phyloP scores from a whole-genome alignment of 2,329 filamentous ascomycete genomes.

The Akanthomyces uredinophilus region DNA sequence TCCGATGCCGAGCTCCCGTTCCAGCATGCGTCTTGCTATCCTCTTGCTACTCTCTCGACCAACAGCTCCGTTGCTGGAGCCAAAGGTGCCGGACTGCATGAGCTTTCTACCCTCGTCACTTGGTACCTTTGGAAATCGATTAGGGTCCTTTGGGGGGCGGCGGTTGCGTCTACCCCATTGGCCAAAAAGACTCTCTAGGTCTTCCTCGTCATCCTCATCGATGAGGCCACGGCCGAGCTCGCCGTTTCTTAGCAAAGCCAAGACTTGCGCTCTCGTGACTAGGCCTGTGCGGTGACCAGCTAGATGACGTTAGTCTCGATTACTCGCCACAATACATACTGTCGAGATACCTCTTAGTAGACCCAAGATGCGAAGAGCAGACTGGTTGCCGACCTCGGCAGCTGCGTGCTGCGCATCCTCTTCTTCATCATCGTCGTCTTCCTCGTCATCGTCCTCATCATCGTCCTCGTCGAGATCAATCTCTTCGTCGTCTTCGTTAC shows the following conservation, averaged over 20 bases:
- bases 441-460: constrained; percentile 24
- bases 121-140: constrained; percentile 76
- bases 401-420: constrained; percentile 29
- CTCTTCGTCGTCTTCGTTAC: constrained; percentile 20
- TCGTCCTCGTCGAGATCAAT: constrained; percentile 22
- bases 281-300: constrained; percentile 25
- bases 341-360: constrained; percentile 26
- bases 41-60: constrained; percentile 48
- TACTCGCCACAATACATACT: not conserved
- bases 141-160: constrained; percentile 39
- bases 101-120: constrained; percentile 70
- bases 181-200: constrained; percentile 24
- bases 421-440: constrained; percentile 29
- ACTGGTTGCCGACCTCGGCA: constrained; percentile 1
- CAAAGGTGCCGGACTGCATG: constrained; percentile 80
- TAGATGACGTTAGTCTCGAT: constrained; percentile 15
- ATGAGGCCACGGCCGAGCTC: constrained; percentile 33
- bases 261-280: constrained; percentile 33
- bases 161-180: constrained; percentile 43
- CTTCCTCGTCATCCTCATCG: constrained; percentile 34
- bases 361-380: constrained; percentile 22
- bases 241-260: constrained; percentile 36
- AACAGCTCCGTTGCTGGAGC: constrained; percentile 54
- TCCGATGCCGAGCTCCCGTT: constrained; percentile 74
- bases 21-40: constrained; percentile 66